Evolutionary conservation across 768 basidiomycete genomes (phyloP).

Genomic region (Trametes cinnabarina): DNA sequence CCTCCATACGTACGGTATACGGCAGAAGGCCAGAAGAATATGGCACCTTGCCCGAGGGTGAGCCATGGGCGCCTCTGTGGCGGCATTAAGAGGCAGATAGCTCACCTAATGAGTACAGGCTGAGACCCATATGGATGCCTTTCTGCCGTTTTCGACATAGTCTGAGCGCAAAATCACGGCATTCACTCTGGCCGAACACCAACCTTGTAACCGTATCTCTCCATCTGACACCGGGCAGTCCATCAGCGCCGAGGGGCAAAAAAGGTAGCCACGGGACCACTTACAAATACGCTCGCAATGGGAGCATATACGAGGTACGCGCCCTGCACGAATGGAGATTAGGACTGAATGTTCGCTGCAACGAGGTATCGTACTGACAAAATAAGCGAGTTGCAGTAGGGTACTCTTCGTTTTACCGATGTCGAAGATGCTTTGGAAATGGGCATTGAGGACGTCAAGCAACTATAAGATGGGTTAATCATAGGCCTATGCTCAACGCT

Average conservation of each 20-base stretch:
- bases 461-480: slow-evolving; percentile 39
- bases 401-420: slow-evolving; percentile 72
- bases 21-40: slow-evolving; percentile 80
- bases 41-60: slow-evolving; percentile 45
- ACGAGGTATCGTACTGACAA: slow-evolving; percentile 37
- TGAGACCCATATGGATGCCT: slow-evolving; percentile 62
- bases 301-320: slow-evolving; percentile 64
- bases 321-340: slow-evolving; percentile 35
- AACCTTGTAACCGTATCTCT: slow-evolving; percentile 64
- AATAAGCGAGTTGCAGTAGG: slow-evolving; percentile 72
- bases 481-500: slow-evolving; percentile 20
- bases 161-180: not conserved
- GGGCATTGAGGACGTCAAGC: slow-evolving; percentile 66
- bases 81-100: slow-evolving; percentile 20
- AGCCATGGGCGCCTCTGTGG: slow-evolving; percentile 20
- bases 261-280: slow-evolving; percentile 29
- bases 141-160: slow-evolving; percentile 32
- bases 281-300: slow-evolving; percentile 53
- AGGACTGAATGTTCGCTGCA: not conserved
- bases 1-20: slow-evolving; percentile 65
- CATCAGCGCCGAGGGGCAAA: not conserved
- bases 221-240: slow-evolving; percentile 42
- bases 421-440: slow-evolving; percentile 69
- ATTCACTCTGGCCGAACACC: not conserved
- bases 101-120: slow-evolving; percentile 55